Evolutionary conservation across 441 rosid species (phyloP), one percentile per base, ranked within the genome.

Genomic region (Capsella rubella): DNA sequence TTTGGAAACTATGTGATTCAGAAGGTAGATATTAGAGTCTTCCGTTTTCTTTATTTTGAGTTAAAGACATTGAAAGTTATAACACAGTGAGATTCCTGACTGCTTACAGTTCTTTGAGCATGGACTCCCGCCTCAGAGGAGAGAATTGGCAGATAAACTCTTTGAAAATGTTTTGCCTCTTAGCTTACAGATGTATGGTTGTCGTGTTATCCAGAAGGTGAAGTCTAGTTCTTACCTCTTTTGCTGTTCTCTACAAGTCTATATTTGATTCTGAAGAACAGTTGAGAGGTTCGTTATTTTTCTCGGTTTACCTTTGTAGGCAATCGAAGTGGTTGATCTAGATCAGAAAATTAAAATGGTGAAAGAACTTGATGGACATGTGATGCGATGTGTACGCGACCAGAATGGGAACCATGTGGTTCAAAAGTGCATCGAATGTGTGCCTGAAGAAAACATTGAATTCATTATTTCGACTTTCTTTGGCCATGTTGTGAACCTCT

Each of bases 321-420:
- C 93, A 59, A 89, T 92, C 47, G 97, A 92, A 78, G 96, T 92
- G 60, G 97, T 90, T 76, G 97, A 87, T 80, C 69, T 86, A 42
- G 89, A 92, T 73, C 96, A 92, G 87, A 90, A 92, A 79, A 85
- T 87, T 51, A 74, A 87, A 64, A 92, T 90, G 97, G 97, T 92
- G 79, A 88, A 77, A 70, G 96, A 92, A 78, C 97, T 92, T 76
- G 89, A 89, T 80, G 91, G 91, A 67, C 83, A 87, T 52, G 86
- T 90, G 39, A 86, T 85, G 93, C 91, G 96, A 11, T 90, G 96
- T 43, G 97, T 92, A 28, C 96, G 97, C 34, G 97, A 92, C 73
- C 97, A 92, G 82, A 92, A 92, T 78, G 96, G 97, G 39, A 92
- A 92, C 83, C 97, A 92, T 77, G 97, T 90, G 45, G 81, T 92